Base-by-base conservation (phyloP, 2,329 filamentous ascomycete species). In the Curvularia sp. region DNA sequence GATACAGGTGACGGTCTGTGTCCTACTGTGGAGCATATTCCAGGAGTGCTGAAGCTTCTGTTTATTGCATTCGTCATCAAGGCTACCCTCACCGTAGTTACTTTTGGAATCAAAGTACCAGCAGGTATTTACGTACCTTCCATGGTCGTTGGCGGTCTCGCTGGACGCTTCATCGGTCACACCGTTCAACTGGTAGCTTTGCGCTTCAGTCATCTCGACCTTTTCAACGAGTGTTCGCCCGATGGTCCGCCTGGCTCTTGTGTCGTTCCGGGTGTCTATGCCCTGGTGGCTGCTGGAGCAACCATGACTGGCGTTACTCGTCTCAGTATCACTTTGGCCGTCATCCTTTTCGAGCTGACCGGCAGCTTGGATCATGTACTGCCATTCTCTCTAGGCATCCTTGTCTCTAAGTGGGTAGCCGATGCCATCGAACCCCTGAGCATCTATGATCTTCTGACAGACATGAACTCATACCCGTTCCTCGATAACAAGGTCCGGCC, bases 251-350 rank as follows among this genome's bases (percentile, higher is more conserved):
- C 91, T 31, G 89, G 92, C 58, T 89, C 89, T 1, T 98, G 95
- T 74, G 92, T 99, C 48, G 93, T 96, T 48, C 95, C 95, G 0
- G 95, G 95, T n/a, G 92, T 98, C 0, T 99, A 99, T 74, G 95
- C 93, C 1, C 85, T 99, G 58, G 92, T 97, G 57, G 94, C 93
- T 15, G 95, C 95, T 43, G 95, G 95, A 15, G 93, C 95, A 1
- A 97, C 94, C 31, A 98, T 99, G 95, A 98, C 94, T 66, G 95
- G 95, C 49, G 95, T 98, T 2, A 99, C 95, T 1, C 86, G 95
- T 49, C 80, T 99, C 1, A 97, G 93, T 0, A 92, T 99, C 22
- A 98, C 95, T 0, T 83, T 99, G 8, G 93, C 93, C 0, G 93
- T 98, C 71, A 98, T 99, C 60, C 82, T 98, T 0, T 98, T 99